Base-by-base conservation (phyloP, 164 flowering plant genomes). In the Tetrastigma voinierianum region DNA sequence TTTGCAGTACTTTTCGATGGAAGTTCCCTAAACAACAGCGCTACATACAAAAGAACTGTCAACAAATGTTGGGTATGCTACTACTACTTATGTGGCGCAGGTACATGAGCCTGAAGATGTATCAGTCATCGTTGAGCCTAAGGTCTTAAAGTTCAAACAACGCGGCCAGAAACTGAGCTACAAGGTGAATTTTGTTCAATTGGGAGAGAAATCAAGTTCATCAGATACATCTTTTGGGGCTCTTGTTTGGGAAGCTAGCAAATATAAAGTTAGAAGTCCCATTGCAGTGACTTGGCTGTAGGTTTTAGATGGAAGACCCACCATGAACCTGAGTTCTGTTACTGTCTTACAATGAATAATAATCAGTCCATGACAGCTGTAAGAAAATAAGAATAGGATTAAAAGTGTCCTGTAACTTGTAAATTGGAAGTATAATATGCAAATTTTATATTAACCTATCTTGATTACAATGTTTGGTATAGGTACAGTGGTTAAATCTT, bases 41-140 rank as follows among this genome's bases (percentile, higher is more conserved):
- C 62, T 14, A 72, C 74, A 18, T 75, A 72, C 72, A 72, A 32
- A 67, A 86, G 92, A 75, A 84, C 82, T 1, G 82, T 79, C n/a
- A 60, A 90, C 90, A 8, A 89, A 89, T 68, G 96, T 89, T 46
- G 96, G 92, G 3, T 40, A 9, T 18, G 25, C 78, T 1, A 23
- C 18, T 43, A 74, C 74, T 68, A 68, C 59, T 15, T 89, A 86
- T 57, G 23, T 1, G 20, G 83, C 74, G 21, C n/a, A 56, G 11
- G 75, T 81, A 12, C 53, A 32, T 9, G 71, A 69, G 49, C 90
- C 87, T 8, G 67, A 66, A 47, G 87, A 86, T 20, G 82, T 87
- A 8, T 44, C 70, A 14, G 68, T 87, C 40, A 68, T 4, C 0
- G 86, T 87, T 10, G 61, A 74, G 65, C 94, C 91, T 0, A 55